Evolutionary conservation across 164 flowering plant species (phyloP).

Genomic region (Litsea cubeba): DNA sequence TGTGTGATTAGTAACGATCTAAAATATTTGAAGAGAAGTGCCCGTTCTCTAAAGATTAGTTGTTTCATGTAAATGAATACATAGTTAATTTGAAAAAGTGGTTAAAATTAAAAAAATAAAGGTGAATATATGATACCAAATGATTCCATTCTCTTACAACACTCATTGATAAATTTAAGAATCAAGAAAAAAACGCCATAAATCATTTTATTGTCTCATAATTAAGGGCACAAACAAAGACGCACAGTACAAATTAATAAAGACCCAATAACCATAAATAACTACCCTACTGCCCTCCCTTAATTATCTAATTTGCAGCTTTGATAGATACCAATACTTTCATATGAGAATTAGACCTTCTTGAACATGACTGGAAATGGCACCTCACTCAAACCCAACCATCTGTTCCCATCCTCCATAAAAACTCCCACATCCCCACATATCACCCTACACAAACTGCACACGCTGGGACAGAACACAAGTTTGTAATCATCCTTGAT

Average conservation of each 20-base stretch:
- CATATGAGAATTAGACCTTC: constrained; percentile 10
- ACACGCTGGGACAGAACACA: constrained; percentile 35
- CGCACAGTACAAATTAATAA: not conserved
- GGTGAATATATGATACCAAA: no score
- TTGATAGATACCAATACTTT: not conserved
- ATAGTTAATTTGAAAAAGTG: no score
- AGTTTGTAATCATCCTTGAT: constrained; percentile 32
- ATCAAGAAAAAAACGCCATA: not conserved
- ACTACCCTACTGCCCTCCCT: not conserved
- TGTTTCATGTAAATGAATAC: no score
- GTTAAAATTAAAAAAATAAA: no score
- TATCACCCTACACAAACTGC: constrained; percentile 21
- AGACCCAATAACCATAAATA: no score
- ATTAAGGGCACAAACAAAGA: not conserved
- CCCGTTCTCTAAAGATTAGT: no score
- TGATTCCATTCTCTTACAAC: no score
- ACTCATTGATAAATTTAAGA: no score
- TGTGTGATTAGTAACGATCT: no score
- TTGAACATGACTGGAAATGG: constrained; percentile 32
- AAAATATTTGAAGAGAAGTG: no score
- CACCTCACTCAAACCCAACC: constrained; percentile 29
- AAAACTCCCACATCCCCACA: constrained; percentile 41
- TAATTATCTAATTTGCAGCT: not conserved
- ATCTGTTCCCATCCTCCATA: constrained; percentile 23
- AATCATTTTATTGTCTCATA: not conserved